These are phyloP conservation scores for Aspergillus ibericus DNA, from an alignment of 2,329 filamentous ascomycete species.

Conservation along the genomic window DNA sequence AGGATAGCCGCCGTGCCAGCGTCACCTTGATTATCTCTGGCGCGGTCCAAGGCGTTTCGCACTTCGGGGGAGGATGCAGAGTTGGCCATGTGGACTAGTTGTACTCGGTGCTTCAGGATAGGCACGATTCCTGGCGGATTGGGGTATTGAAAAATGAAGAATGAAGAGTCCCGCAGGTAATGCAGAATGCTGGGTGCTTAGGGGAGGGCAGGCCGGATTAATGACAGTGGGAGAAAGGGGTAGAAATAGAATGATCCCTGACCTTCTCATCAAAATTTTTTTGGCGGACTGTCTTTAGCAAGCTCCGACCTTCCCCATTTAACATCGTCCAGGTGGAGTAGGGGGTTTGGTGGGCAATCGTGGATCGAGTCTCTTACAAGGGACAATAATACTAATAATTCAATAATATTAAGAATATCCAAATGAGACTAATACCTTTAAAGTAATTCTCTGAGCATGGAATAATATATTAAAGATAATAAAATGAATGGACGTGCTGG, in stretches of 20 bases:
- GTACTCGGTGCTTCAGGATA: slow-evolving; percentile 3
- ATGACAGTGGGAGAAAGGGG: slow-evolving; percentile 11
- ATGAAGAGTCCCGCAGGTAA: slow-evolving; percentile 1
- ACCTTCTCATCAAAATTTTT: slow-evolving; percentile 9
- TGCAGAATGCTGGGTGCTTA: slow-evolving; percentile 6
- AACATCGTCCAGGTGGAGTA: slow-evolving; percentile 26
- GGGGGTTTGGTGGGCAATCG: slow-evolving; percentile 19
- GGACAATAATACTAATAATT: slow-evolving; percentile 10
- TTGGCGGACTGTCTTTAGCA: slow-evolving; percentile 18
- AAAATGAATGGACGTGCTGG: slow-evolving; percentile 7
- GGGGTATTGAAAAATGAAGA: neutral
- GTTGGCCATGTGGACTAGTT: slow-evolving; percentile 35
- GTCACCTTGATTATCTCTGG: slow-evolving; percentile 70
- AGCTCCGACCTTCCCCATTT: slow-evolving; percentile 24
- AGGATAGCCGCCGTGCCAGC: slow-evolving; percentile 64
- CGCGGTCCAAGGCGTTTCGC: slow-evolving; percentile 69
- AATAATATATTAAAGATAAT: neutral
- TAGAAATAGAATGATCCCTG: slow-evolving; percentile 12
- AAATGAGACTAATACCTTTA: neutral
- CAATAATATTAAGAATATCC: neutral
- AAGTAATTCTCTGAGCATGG: neutral
- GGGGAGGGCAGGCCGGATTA: slow-evolving; percentile 2
- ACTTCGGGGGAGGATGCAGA: slow-evolving; percentile 30
- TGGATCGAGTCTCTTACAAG: slow-evolving; percentile 23
- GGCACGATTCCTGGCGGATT: neutral